These are phyloP conservation scores for Amanita pallidorosea DNA, from an alignment of 768 basidiomycete genomes.

Conservation along the genomic window DNA sequence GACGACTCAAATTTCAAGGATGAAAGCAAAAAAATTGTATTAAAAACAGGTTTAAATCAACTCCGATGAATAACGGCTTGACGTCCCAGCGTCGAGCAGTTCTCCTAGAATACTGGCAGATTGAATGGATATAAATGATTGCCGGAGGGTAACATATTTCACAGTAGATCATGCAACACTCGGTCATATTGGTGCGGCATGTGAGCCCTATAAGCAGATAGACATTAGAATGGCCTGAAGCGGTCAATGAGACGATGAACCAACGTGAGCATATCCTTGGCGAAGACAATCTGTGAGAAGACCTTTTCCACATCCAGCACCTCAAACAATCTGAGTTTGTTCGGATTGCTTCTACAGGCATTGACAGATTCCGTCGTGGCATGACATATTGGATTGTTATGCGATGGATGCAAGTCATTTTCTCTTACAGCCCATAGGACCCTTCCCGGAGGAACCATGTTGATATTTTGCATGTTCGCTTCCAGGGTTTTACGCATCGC, in stretches of 20 bases:
- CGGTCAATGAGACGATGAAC: conserved; percentile 12
- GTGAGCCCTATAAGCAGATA: conserved; percentile 39
- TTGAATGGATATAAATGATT: not conserved
- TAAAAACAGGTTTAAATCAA: too few species aligned
- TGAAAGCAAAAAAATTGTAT: too few species aligned
- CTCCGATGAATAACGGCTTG: not conserved
- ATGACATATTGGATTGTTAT: conserved; percentile 17
- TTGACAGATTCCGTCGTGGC: not conserved
- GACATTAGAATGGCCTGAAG: conserved; percentile 4
- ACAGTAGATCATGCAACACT: conserved; percentile 60
- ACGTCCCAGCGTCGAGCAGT: not conserved
- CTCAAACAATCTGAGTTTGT: conserved; percentile 64
- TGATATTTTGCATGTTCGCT: conserved; percentile 68
- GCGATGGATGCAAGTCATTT: conserved; percentile 52
- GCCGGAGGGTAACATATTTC: conserved; percentile 6
- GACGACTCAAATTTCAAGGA: too few species aligned
- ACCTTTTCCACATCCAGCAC: conserved; percentile 68
- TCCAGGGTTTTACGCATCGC: conserved; percentile 76
- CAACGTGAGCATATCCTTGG: conserved; percentile 73
- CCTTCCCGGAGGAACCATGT: conserved; percentile 68
- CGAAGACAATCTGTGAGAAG: conserved; percentile 74
- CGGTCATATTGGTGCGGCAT: conserved; percentile 76
- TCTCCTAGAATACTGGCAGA: not conserved
- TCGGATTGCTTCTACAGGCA: conserved; percentile 15
- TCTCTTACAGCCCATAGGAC: conserved; percentile 76